Evolutionary conservation across 192 early-diverging fungal species (phyloP).

Genomic region (Backusella mclennaniae): DNA sequence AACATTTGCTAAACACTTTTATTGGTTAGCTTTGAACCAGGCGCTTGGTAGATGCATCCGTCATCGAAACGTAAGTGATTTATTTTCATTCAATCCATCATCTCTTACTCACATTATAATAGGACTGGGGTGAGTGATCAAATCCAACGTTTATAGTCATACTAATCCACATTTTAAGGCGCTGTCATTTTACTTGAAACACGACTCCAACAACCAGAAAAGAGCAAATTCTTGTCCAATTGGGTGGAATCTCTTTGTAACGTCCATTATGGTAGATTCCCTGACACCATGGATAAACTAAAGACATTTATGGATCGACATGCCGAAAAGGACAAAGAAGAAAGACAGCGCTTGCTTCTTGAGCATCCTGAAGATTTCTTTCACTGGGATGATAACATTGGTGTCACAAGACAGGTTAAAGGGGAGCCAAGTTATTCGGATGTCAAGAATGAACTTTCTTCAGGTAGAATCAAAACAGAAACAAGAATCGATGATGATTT

Average conservation of each 20-base stretch:
- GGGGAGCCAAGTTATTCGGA: too few relatives aligned
- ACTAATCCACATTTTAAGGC: constrained; percentile 23
- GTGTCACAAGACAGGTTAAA: neutral
- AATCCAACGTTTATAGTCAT: too few relatives aligned
- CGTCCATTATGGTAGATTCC: neutral
- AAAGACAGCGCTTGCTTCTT: neutral
- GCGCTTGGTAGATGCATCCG: constrained; percentile 37
- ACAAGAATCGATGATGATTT: neutral
- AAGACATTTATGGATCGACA: neutral
- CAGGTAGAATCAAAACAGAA: too few relatives aligned
- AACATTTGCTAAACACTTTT: neutral
- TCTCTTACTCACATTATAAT: neutral
- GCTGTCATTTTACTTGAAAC: constrained; percentile 59
- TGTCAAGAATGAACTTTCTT: too few relatives aligned
- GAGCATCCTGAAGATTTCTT: neutral
- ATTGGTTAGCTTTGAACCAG: constrained; percentile 30
- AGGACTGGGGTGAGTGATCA: constrained; percentile 32
- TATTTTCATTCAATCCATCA: neutral
- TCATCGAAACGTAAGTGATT: constrained; percentile 27
- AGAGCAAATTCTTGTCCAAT: constrained; percentile 53
- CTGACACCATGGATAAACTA: neutral
- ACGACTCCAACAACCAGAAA: constrained; percentile 48
- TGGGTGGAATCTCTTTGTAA: constrained; percentile 50
- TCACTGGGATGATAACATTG: neutral
- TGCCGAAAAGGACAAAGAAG: neutral